Percentiles rank a stretch among this genome's conserved stretches.
Evolutionary conservation across 73 alveolate species (phyloP).

Genomic region (Effrenium voratum): DNA sequence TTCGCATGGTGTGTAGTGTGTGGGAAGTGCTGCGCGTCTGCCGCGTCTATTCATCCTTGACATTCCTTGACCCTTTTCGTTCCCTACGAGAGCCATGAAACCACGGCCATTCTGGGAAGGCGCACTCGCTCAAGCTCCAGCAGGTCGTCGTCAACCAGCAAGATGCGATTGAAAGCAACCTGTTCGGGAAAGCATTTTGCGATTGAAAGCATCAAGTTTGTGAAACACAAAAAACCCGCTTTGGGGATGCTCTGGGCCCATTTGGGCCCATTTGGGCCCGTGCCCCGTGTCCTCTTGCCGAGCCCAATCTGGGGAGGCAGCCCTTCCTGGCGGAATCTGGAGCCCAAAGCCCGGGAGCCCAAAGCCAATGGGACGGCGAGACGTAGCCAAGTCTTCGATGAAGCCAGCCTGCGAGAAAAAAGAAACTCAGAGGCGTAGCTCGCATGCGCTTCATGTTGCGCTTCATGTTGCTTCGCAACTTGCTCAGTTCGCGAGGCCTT

Average conservation of each 20-base stretch:
- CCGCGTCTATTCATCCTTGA: not conserved
- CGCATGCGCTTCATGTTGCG: not conserved
- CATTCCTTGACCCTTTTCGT: not conserved
- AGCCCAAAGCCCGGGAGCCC: not conserved
- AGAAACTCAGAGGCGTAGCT: not conserved
- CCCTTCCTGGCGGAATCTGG: not conserved
- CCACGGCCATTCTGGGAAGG: not conserved
- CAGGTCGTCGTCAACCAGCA: slow-evolving; percentile 85
- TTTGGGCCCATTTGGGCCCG: too few species aligned
- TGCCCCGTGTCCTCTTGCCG: slow-evolving; percentile 9
- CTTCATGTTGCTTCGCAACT: not conserved
- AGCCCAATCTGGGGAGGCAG: slow-evolving; percentile 46
- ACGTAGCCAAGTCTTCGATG: slow-evolving; percentile 78
- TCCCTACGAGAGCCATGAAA: not conserved
- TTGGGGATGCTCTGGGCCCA: too few species aligned
- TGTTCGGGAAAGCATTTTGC: too few species aligned
- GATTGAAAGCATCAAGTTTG: too few species aligned
- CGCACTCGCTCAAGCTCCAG: slow-evolving; percentile 52
- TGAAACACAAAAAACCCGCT: too few species aligned
- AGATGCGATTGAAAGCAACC: slow-evolving; percentile 66
- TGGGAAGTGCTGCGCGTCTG: not conserved
- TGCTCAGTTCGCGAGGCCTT: not conserved
- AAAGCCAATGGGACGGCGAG: not conserved
- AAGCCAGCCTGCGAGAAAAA: slow-evolving; percentile 4
- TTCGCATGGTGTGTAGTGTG: not conserved